Evolutionary conservation across 129 eudicot species (phyloP), one percentile per base, ranked within the genome.

Genomic region (Kitagawia praeruptora): DNA sequence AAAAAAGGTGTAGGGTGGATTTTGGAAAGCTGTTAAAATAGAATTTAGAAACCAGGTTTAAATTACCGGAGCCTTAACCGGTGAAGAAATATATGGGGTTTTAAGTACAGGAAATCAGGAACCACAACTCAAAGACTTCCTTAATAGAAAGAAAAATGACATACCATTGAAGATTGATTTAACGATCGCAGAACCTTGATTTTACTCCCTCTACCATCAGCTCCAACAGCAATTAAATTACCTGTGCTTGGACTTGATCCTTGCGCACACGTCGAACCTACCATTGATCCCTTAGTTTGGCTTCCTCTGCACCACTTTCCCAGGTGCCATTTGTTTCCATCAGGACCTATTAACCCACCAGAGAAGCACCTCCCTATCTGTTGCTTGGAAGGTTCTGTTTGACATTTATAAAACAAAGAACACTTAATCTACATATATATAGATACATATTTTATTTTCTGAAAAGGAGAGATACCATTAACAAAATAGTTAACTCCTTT

Each of bases 141-240:
- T 27, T 7, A 47, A 51, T 64, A 75, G 37, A 63, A 70, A 14
- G 79, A 12, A 79, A 16, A 47, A 82, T 77, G 72, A 83, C 89
- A 38, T 74, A 92, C 98, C 86, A 11, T 9, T 70, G 89, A 85
- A 28, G 87, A 23, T 21, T 61, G 87, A 85, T 79, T 84, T 54
- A 74, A 84, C 70, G 96, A 82, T 80, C 87, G 86, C 47, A 95
- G 80, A 77, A 90, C 87, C 85, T 92, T 92, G 18, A 89, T 78
- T 79, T 78, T 82, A 13, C 97, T 97, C 73, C 95, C 97, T 84
- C 93, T 90, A 21, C 99, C 99, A 87, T 92, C 99, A 51, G 99
- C 89, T 77, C 99, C 96, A 77, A 87, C 89, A 69, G 96, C 87
- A 75, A 92, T 92, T 80, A 92, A 83, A 66, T 88, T 84, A 46